A percentile compares a stretch with the other conserved stretches of the same genome.
Evolutionary conservation across 768 basidiomycete genomes (phyloP).

Genomic region (Amanita molliuscula): DNA sequence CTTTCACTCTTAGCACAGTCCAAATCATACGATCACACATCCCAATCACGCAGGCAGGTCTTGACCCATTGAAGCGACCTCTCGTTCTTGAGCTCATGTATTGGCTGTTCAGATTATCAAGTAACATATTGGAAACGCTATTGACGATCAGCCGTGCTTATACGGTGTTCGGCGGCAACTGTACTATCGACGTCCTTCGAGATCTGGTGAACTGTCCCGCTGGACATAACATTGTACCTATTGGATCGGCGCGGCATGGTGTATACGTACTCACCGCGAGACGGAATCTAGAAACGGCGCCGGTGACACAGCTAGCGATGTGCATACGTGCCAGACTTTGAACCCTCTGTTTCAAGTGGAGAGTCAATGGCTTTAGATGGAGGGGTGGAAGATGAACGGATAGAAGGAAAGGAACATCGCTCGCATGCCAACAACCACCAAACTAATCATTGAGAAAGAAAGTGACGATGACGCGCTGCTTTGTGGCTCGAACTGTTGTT

Average conservation of each 20-base stretch:
- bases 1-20: constrained; percentile 59
- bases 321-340: constrained; percentile 68
- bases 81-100: constrained; percentile 64
- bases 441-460: too few relatives aligned
- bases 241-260: constrained; percentile 43
- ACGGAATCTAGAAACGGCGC: constrained; percentile 54
- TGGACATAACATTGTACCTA: constrained; percentile 30
- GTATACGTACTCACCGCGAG: constrained; percentile 46
- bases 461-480: too few relatives aligned
- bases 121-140: constrained; percentile 60
- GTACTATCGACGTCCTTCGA: constrained; percentile 62
- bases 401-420: constrained; percentile 23
- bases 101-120: constrained; percentile 58
- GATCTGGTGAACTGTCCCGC: constrained; percentile 55
- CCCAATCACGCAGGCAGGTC: constrained; percentile 52
- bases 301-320: constrained; percentile 69
- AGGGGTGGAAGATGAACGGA: constrained; percentile 12
- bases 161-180: constrained; percentile 67
- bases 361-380: constrained; percentile 24
- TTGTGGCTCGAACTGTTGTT: too few relatives aligned
- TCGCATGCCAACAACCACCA: constrained; percentile 27
- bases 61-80: constrained; percentile 61
- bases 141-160: constrained; percentile 64
- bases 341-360: constrained; percentile 30
- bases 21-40: constrained; percentile 84